Percentiles rank a stretch among this genome's conserved stretches.
phyloP scores from a whole-genome alignment of 306 rosid species.

The Medicago ruthenica region DNA sequence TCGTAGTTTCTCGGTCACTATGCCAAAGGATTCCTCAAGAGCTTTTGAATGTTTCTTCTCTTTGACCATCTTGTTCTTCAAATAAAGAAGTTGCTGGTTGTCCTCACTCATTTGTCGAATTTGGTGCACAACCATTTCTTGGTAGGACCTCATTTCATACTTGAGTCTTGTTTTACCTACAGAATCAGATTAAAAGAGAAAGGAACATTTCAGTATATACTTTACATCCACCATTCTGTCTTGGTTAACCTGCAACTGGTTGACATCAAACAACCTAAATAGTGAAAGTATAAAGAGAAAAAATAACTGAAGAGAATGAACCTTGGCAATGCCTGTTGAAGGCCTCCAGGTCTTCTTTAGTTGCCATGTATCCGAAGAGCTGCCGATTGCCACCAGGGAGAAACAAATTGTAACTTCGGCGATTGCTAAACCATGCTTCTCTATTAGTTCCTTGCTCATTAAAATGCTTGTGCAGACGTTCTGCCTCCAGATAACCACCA shows the following conservation, averaged over 20 bases:
- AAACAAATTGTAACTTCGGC: conserved; percentile 41
- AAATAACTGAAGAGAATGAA: conserved; percentile 43
- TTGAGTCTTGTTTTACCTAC: conserved; percentile 76
- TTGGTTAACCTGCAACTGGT: not conserved
- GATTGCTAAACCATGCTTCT: conserved; percentile 62
- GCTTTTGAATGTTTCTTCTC: conserved; percentile 48
- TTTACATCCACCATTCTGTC: not conserved
- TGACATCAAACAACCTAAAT: conserved; percentile 7
- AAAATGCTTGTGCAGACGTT: conserved; percentile 80
- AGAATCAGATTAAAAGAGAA: conserved; percentile 21
- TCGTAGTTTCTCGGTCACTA: conserved; percentile 58
- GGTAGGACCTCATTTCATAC: conserved; percentile 73
- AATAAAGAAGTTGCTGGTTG: conserved; percentile 61
- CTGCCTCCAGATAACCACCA: conserved; percentile 81
- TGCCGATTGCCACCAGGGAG: conserved; percentile 74
- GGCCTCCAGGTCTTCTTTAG: conserved; percentile 69
- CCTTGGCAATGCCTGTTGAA: conserved; percentile 83
- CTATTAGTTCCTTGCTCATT: conserved; percentile 68
- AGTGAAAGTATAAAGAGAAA: conserved; percentile 8
- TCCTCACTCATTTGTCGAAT: conserved; percentile 86
- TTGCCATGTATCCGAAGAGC: conserved; percentile 77
- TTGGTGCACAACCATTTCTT: conserved; percentile 77
- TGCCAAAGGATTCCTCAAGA: conserved; percentile 57
- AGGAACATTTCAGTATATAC: conserved; percentile 5
- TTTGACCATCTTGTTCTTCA: conserved; percentile 57